Base-by-base conservation (phyloP, 192 early-diverging fungal genomes). In the Backusella sp. region DNA sequence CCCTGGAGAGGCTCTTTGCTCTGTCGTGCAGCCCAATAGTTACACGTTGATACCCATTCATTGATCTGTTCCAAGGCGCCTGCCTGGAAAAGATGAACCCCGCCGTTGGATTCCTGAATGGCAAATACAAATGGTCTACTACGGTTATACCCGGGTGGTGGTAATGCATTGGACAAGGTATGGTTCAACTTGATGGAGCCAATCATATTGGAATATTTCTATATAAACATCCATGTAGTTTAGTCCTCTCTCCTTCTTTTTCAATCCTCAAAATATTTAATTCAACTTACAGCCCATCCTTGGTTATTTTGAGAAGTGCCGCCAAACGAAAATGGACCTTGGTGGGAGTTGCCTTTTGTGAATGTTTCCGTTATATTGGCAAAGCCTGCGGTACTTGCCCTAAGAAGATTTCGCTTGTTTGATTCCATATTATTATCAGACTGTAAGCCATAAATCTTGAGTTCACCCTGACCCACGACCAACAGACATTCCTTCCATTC, bases 1-100 rank as follows among this genome's bases (percentile, higher is more conserved):
- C 97, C 96, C 8, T 86, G 78, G 79, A 98, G 81, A 1, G 97
- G 97, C 75, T 96, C 96, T 80, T 94, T 96, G 70, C 92, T 95
- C 53, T 90, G 91, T 35, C 96, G 80, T 21, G 96, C 95, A 2
- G 96, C 96, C 96, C 96, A 99, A 77, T 93, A 95, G 83, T 98
- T 99, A 74, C 96, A 94, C 8, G 92, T 93, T 0, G 89, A 79
- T 0, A 94, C 93, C 97, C 97, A 99, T 70, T 90, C 91, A 35
- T 89, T 88, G 39, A 95, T 86, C 56, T 90, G 90, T 30, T 91
- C 88, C 72, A 88, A 86, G 4, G 85, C 88, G 12, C 83, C 81
- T 0, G 92, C 89, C 82, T 99, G 96, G 87, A 97, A 98, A 30
- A 98, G 83, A 70, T 96, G 95, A 12, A 93, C 92, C 19, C 91